phyloP scores from a whole-genome alignment of 108 stramenopile genomes.

The Skeletonema costatum region DNA sequence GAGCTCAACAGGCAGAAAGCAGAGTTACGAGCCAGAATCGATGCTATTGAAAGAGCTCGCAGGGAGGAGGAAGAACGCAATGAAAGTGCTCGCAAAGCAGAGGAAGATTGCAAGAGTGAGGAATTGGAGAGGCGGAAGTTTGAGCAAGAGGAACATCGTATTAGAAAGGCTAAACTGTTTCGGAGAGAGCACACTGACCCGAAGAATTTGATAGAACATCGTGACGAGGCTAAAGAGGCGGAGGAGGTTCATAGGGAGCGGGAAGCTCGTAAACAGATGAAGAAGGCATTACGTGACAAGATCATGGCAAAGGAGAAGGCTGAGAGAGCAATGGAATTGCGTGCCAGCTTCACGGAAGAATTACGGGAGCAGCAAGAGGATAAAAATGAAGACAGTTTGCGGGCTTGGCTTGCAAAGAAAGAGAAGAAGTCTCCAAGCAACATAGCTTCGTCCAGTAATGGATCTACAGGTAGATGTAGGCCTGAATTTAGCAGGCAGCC shows the following conservation, averaged over 20 bases:
- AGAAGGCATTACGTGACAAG: neutral
- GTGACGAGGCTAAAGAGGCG: neutral
- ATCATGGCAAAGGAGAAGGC: neutral
- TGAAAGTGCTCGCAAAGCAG: neutral
- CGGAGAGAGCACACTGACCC: neutral
- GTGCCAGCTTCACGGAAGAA: neutral
- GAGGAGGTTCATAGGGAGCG: neutral
- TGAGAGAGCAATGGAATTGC: neutral
- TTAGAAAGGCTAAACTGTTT: neutral
- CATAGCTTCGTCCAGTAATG: neutral
- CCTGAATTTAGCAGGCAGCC: neutral
- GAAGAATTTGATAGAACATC: neutral
- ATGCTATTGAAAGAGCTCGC: constrained; percentile 12
- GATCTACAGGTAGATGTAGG: neutral
- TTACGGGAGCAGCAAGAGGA: neutral
- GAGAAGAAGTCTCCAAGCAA: neutral
- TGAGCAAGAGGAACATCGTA: neutral
- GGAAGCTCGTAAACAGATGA: neutral
- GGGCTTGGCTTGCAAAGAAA: neutral
- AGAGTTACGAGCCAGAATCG: neutral
- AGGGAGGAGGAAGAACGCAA: neutral
- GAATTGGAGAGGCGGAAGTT: neutral
- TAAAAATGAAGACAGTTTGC: neutral
- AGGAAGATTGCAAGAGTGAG: neutral
- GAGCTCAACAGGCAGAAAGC: neutral